These are phyloP conservation scores for Populus tremula DNA, from an alignment of 345 rosid species.

Conservation along the genomic window DNA sequence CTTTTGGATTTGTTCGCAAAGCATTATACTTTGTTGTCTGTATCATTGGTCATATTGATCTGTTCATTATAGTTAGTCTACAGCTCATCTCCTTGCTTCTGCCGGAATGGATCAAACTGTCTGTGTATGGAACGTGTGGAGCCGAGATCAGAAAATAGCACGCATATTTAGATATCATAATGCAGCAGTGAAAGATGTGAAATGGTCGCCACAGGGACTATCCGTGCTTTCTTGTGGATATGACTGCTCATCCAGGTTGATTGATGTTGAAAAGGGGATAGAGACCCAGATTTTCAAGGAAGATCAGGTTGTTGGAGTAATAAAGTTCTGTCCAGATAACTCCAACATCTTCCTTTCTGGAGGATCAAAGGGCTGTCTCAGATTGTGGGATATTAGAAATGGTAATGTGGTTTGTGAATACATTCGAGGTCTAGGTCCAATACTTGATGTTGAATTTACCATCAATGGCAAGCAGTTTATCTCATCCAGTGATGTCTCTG, in stretches of 20 bases:
- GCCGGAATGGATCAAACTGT: constrained; percentile 71
- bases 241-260: constrained; percentile 62
- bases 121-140: constrained; percentile 84
- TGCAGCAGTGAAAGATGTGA: constrained; percentile 73
- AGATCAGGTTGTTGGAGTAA: constrained; percentile 61
- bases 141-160: constrained; percentile 53
- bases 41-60: constrained; percentile 36
- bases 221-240: constrained; percentile 77
- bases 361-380: constrained; percentile 67
- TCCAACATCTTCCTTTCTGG: constrained; percentile 75
- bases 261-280: constrained; percentile 71
- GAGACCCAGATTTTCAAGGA: constrained; percentile 62
- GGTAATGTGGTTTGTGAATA: constrained; percentile 57
- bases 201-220: constrained; percentile 57
- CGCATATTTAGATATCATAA: constrained; percentile 52
- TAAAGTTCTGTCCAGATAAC: constrained; percentile 65
- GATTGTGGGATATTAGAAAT: constrained; percentile 76
- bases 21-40: not conserved
- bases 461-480: constrained; percentile 60
- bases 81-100: constrained; percentile 94
- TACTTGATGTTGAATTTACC: constrained; percentile 80
- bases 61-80: constrained; percentile 49
- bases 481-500: constrained; percentile 77
- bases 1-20: not conserved
- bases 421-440: constrained; percentile 52